phyloP scores from a whole-genome alignment of 208 protist genomes.

The Trypanosoma scelopori region DNA sequence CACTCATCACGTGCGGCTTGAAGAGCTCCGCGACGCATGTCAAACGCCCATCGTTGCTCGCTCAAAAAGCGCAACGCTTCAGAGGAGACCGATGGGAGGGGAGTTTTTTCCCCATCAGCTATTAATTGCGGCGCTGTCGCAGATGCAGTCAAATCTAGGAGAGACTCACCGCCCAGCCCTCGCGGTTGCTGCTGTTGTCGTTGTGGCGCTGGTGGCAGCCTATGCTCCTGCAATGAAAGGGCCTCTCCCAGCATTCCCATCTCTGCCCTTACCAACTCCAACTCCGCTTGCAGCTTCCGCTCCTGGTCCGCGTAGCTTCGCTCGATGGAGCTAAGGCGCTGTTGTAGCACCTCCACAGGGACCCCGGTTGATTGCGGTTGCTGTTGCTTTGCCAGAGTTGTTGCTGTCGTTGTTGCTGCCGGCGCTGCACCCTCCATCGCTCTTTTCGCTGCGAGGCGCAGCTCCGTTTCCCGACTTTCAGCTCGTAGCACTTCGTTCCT shows the following conservation, averaged over 20 bases:
- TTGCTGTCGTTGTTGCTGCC: neutral
- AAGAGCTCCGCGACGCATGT: conserved; percentile 25
- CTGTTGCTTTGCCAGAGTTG: conserved; percentile 10
- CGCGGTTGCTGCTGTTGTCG: conserved; percentile 4
- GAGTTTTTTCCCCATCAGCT: neutral
- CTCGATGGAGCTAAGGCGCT: conserved; percentile 16
- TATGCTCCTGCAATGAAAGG: conserved; percentile 1
- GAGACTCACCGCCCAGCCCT: neutral
- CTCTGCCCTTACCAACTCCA: conserved; percentile 12
- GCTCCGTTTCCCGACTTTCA: neutral
- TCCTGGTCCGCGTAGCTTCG: conserved; percentile 18
- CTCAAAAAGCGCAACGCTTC: conserved; percentile 41
- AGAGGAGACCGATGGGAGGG: conserved; percentile 8
- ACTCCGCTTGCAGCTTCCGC: conserved; percentile 20
- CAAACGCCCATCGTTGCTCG: conserved; percentile 22
- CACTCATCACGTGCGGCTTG: conserved; percentile 36
- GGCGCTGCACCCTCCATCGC: conserved; percentile 15
- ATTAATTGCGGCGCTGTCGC: neutral
- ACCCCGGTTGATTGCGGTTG: conserved; percentile 2
- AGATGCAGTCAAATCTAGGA: neutral
- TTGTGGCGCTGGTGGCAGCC: neutral
- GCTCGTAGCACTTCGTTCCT: conserved; percentile 1
- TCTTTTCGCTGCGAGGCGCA: conserved; percentile 3
- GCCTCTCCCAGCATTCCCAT: conserved; percentile 8
- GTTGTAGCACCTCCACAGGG: conserved; percentile 9